These are phyloP conservation scores for Telopea speciosissima DNA, from an alignment of 177 flowering plant genomes.

Conservation along the genomic window DNA sequence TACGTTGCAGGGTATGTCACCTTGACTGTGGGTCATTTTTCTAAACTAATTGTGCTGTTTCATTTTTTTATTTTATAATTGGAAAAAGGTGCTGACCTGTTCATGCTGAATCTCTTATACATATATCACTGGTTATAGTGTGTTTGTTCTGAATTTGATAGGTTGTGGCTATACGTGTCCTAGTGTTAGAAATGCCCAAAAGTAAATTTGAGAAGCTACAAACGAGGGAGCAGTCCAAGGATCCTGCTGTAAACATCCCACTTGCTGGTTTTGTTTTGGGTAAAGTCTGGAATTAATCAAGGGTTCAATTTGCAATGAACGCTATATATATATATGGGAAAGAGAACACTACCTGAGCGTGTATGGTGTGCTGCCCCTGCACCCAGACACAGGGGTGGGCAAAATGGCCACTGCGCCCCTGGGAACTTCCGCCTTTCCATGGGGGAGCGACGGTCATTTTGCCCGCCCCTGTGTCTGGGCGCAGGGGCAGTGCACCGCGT, in stretches of 20 bases:
- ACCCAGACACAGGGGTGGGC: too few relatives aligned
- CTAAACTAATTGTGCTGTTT: neutral
- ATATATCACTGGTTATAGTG: neutral
- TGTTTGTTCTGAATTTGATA: slow-evolving; percentile 18
- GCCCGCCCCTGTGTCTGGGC: too few relatives aligned
- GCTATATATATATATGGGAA: too few relatives aligned
- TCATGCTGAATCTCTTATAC: neutral
- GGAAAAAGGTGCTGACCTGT: neutral
- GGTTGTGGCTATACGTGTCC: slow-evolving; percentile 54
- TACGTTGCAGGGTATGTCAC: slow-evolving; percentile 58
- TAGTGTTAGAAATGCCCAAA: slow-evolving; percentile 42
- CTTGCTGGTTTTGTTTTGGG: slow-evolving; percentile 78
- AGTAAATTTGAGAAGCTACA: slow-evolving; percentile 12
- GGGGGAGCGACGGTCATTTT: too few relatives aligned
- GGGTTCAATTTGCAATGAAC: neutral
- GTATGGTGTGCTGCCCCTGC: too few relatives aligned
- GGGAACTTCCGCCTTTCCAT: too few relatives aligned
- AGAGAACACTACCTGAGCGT: too few relatives aligned
- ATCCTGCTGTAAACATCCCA: slow-evolving; percentile 36
- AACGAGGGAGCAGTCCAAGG: slow-evolving; percentile 10
- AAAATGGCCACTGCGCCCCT: too few relatives aligned
- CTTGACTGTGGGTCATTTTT: neutral
- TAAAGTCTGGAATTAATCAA: slow-evolving; percentile 14
- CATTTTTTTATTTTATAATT: neutral
- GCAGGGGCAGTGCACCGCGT: too few relatives aligned